Evolutionary conservation across 1,284 basidiomycete species (phyloP), one percentile per base, ranked within the genome.

Genomic region (Puccinia brachypodii): DNA sequence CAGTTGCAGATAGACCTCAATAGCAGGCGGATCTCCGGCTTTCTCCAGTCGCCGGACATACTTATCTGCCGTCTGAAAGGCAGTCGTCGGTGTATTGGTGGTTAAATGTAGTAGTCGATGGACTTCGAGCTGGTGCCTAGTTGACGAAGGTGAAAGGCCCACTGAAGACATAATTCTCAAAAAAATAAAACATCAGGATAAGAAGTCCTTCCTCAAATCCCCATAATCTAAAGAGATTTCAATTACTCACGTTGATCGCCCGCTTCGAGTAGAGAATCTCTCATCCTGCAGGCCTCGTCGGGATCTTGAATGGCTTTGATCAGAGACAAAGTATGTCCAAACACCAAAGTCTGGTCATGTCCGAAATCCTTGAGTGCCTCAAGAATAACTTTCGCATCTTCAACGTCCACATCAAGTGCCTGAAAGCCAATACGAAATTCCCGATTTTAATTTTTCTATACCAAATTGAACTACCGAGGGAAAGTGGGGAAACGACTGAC

Each of bases 1-100:
- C 11, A 81, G 62, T 50, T 81, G 80, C 9, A 81, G 80, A 76
- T 81, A 81, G 19, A 81, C 73, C 31, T 73, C 80, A 3, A 64
- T 42, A 19, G 42, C 25, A 7, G 80, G 72, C 9, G 80, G 72
- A 56, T 64, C 50, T 4, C 62, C 80, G 50, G 72, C 80, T 58
- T 64, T 64, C 53, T 81, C 80, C 14, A 81, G 38, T 66, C 33
- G 42, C 16, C 72, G 72, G 11, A 81, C 38, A 53, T 75, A 81
- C 0, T 69, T 75, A 44, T 74, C 72, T 19, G 80, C 80, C 33
- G 62, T 62, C 38, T 81, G 72, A 38, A 75, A 75, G 22, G 72
- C 73, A 31, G 40, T 33, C 0, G 50, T n/a, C 13, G 72, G 73
- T 50, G 31, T 28, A 31, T 28, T 53, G 31, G 72, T 25, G 22